Evolutionary conservation across 768 basidiomycete species (phyloP).

Genomic region (Lactarius pseudohatsudake): DNA sequence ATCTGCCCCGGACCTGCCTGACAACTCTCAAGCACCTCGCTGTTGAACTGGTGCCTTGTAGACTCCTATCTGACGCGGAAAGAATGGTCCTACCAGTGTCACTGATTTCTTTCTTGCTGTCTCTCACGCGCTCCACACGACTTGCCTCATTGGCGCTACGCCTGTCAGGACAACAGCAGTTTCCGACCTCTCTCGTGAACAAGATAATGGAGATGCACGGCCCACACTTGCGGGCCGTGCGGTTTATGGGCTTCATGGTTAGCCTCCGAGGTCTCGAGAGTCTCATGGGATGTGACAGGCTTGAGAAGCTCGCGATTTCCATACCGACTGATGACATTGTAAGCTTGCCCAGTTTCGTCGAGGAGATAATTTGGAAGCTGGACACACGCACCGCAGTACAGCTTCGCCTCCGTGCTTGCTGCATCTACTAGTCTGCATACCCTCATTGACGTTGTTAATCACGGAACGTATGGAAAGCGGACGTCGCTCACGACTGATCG

Average conservation of each 20-base stretch:
- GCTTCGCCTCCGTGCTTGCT: conserved; percentile 22
- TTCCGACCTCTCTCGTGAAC: conserved; percentile 17
- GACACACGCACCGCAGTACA: conserved; percentile 10
- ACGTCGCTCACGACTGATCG: conserved; percentile 27
- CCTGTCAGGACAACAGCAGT: conserved; percentile 18
- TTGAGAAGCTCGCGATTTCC: conserved; percentile 28
- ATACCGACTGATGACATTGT: conserved; percentile 24
- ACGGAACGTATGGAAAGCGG: conserved; percentile 20
- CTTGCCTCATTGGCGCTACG: conserved; percentile 27
- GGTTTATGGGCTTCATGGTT: conserved; percentile 20
- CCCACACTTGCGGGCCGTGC: conserved; percentile 18
- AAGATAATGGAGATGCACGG: conserved; percentile 27
- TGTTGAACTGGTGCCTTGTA: conserved; percentile 47
- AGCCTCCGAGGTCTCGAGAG: conserved; percentile 8
- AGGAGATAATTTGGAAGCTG: conserved; percentile 14
- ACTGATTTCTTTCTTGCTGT: conserved; percentile 18
- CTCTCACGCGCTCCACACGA: conserved; percentile 25
- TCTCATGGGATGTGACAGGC: conserved; percentile 25
- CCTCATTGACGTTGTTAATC: conserved; percentile 24
- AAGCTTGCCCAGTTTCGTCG: conserved; percentile 16
- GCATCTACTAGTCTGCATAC: conserved; percentile 19
- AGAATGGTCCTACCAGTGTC: conserved; percentile 3
- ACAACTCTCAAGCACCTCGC: conserved; percentile 50
- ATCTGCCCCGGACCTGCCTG: conserved; percentile 38
- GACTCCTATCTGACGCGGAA: conserved; percentile 29